These are phyloP conservation scores for Nemania serpens DNA, from an alignment of 2,329 filamentous ascomycete genomes.

Conservation along the genomic window DNA sequence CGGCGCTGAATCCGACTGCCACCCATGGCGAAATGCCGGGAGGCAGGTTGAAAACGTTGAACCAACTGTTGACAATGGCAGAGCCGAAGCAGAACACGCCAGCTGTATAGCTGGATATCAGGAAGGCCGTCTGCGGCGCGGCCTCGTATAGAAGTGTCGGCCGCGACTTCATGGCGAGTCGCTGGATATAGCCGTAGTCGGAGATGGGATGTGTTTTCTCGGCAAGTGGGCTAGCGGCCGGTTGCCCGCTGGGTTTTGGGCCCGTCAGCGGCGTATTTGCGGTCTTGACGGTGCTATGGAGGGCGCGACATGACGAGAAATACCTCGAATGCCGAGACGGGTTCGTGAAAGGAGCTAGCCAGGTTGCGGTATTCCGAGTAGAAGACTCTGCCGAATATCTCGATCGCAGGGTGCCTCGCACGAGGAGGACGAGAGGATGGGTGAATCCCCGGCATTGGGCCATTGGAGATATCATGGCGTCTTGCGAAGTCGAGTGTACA, in stretches of 20 bases:
- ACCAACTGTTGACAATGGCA: constrained; percentile 55
- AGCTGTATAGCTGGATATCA: constrained; percentile 62
- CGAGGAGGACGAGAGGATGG: constrained; percentile 36
- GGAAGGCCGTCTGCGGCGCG: constrained; percentile 66
- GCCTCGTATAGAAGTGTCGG: constrained; percentile 67
- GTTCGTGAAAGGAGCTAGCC: constrained; percentile 16
- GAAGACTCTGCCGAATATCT: constrained; percentile 16
- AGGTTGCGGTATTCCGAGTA: constrained; percentile 9
- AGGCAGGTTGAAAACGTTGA: constrained; percentile 54
- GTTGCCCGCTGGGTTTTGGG: constrained; percentile 3
- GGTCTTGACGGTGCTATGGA: neutral
- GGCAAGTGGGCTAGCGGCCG: neutral
- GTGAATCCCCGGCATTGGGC: constrained; percentile 38
- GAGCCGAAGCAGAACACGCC: constrained; percentile 58
- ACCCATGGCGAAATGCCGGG: constrained; percentile 61
- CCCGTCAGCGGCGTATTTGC: neutral
- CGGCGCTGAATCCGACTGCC: constrained; percentile 58
- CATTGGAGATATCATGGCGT: constrained; percentile 32
- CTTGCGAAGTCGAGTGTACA: neutral
- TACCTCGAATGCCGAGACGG: constrained; percentile 16
- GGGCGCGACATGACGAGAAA: constrained; percentile 20
- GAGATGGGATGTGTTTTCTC: constrained; percentile 31
- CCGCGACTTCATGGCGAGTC: constrained; percentile 59
- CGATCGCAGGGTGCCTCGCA: constrained; percentile 34
- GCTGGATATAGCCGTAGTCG: constrained; percentile 53